Conservation (phyloP, 73 alveolate genomes). For the Paramecium pentaurelia region DNA sequence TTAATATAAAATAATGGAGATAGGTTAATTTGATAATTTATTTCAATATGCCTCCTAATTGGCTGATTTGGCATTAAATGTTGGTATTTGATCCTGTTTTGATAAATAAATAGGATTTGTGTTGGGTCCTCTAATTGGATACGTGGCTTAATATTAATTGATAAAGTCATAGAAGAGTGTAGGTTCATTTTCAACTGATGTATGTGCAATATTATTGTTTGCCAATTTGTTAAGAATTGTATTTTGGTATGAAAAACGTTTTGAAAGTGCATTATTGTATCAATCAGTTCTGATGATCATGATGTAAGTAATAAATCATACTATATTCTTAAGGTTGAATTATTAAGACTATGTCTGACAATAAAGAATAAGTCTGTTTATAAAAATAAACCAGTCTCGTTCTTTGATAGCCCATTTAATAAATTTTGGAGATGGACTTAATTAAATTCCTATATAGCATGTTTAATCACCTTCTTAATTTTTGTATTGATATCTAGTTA, state of each 20-base stretch:
- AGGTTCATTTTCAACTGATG: conserved; percentile 40
- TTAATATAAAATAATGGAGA: not conserved
- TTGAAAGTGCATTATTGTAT: not conserved
- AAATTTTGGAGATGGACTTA: conserved; percentile 32
- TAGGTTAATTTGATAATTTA: not conserved
- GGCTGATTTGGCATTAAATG: not conserved
- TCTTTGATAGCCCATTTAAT: not conserved
- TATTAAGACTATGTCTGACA: not conserved
- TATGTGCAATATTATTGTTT: conserved; percentile 45
- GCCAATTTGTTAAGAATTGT: conserved; percentile 50
- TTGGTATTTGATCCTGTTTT: conserved; percentile 24
- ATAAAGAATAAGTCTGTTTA: not conserved
- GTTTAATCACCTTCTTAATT: not conserved
- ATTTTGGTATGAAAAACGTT: not conserved
- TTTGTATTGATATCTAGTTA: not conserved
- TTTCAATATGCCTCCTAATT: not conserved
- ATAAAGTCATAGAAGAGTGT: not conserved
- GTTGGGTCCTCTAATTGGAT: conserved; percentile 46
- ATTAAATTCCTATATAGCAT: not conserved
- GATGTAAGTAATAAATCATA: not conserved
- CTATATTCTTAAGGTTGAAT: not conserved
- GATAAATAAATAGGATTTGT: not conserved
- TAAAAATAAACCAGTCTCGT: not conserved
- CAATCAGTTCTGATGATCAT: conserved; percentile 2
- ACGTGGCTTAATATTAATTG: conserved; percentile 4